phyloP scores from a whole-genome alignment of 176 grass and related monocot genomes.

The Elaeis guineensis region DNA sequence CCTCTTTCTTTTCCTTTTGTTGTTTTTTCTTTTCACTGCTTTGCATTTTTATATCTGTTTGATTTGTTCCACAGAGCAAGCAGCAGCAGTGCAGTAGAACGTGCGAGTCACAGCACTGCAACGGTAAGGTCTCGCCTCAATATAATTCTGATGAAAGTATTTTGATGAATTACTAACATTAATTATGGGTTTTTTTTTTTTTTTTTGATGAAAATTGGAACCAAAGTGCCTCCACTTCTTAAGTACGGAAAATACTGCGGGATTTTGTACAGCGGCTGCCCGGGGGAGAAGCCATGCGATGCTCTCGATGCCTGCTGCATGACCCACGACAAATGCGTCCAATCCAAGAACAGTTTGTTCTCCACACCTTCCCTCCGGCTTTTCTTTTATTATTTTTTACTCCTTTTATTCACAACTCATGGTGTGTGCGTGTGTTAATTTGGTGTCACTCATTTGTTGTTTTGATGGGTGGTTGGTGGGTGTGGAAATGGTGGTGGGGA shows the following conservation, averaged over 20 bases:
- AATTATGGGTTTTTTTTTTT: neutral
- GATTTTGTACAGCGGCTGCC: slow-evolving; percentile 61
- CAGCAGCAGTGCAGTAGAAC: slow-evolving; percentile 56
- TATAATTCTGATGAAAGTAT: neutral
- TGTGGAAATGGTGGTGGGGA: neutral
- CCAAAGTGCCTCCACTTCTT: slow-evolving; percentile 50
- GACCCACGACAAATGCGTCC: slow-evolving; percentile 74
- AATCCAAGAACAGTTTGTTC: slow-evolving; percentile 32
- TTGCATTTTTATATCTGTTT: neutral
- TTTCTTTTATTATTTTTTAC: neutral
- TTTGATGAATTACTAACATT: neutral
- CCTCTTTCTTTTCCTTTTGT: too few relatives aligned
- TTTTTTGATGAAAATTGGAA: neutral
- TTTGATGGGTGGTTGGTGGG: too few relatives aligned
- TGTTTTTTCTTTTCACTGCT: too few relatives aligned
- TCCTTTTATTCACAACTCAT: neutral
- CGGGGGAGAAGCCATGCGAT: slow-evolving; percentile 72
- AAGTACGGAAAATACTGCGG: slow-evolving; percentile 91
- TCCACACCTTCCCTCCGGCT: neutral
- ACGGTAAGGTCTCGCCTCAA: slow-evolving; percentile 11
- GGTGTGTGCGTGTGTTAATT: too few relatives aligned
- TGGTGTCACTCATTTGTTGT: neutral
- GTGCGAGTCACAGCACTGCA: slow-evolving; percentile 69
- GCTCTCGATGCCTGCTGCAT: slow-evolving; percentile 89
- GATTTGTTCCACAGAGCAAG: neutral